These are phyloP conservation scores for Datisca glomerata DNA, from an alignment of 306 rosid species.

Conservation along the genomic window DNA sequence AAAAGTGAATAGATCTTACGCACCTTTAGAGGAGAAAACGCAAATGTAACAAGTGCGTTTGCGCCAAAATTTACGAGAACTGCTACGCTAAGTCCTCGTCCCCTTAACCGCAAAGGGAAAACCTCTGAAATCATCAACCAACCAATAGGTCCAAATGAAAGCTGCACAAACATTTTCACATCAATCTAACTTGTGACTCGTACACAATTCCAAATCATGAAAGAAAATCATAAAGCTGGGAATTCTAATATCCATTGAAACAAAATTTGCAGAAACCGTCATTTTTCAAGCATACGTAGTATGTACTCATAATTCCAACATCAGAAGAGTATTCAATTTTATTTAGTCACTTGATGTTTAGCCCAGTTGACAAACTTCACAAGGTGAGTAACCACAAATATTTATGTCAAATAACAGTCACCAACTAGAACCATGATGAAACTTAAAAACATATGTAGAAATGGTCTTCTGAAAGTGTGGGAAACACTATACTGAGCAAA, in stretches of 20 bases:
- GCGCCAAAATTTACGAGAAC: conserved; percentile 85
- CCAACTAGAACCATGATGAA: too few species aligned
- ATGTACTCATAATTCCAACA: not conserved
- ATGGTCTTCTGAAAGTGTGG: too few species aligned
- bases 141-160: conserved; percentile 96
- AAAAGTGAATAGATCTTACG: too few species aligned
- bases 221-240: not conserved
- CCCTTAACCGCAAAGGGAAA: conserved; percentile 80
- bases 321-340: too few species aligned
- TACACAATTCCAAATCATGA: not conserved
- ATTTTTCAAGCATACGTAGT: not conserved
- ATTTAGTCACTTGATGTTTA: too few species aligned
- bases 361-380: too few species aligned
- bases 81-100: conserved; percentile 85
- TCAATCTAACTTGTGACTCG: too few species aligned
- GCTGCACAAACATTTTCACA: conserved; percentile 31
- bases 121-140: conserved; percentile 97
- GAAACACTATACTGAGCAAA: too few species aligned
- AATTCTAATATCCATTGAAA: not conserved
- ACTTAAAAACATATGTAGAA: too few species aligned
- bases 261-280: not conserved
- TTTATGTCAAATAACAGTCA: too few species aligned
- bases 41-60: conserved; percentile 78
- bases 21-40: conserved; percentile 95
- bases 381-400: too few species aligned